Evolutionary conservation across 257 asterid genomes (phyloP), one percentile per base, ranked within the genome.

Genomic region (Paraleonurus japonicus): DNA sequence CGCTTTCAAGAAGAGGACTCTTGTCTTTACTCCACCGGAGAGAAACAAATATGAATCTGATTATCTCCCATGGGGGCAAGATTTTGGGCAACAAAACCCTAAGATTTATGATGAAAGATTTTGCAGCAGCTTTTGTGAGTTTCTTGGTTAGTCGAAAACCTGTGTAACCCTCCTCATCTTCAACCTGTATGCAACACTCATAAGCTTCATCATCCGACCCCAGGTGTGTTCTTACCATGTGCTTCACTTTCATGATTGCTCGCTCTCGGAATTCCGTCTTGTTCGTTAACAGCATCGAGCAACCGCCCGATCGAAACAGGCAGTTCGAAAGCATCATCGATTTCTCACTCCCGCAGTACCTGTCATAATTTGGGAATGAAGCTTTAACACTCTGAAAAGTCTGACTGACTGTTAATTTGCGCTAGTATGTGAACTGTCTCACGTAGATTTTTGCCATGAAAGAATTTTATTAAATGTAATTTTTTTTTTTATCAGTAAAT

Each of bases 291-390:
- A 81, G 69, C 68, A 81, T 75, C 4, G 85, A 74, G 65, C 78
- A 74, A 0, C 85, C 85, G 13, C 85, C 85, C 3, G 79, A 70
- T 4, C 81, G 72, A 71, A 81, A 81, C 16, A 81, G 69, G 8
- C 79, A 71, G 66, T 81, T 81, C 1, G 85, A 67, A 0, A 81
- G 79, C 83, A 81, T 57, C 82, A 81, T 77, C 7, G 85, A 78
- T 9, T 73, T 69, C 15, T 75, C 67, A 3, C 27, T 35, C 7
- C 85, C 85, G 0, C 63, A 37, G 11, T 81, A 72, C 76, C 69
- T 71, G 59, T n/a, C n/a, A n/a, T n/a, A n/a, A n/a, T n/a, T n/a
- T n/a, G n/a, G n/a, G n/a, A n/a, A n/a, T n/a, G n/a, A n/a, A n/a
- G n/a, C n/a, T n/a, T n/a, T n/a, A n/a, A n/a, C n/a, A n/a, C n/a